phyloP scores from a whole-genome alignment of 1,284 basidiomycete genomes.

The Cronartium quercuum region DNA sequence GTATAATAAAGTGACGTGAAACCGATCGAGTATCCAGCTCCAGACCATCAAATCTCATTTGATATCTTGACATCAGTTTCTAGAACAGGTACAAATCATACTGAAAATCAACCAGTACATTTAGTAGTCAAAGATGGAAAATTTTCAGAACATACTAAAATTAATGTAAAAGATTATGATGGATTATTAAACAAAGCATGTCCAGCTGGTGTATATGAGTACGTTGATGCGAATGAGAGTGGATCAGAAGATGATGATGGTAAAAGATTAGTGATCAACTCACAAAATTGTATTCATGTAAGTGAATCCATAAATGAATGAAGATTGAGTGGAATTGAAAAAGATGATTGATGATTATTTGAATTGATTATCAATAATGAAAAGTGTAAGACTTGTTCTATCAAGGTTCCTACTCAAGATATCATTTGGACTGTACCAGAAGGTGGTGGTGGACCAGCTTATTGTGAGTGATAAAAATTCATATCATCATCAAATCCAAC shows the following conservation, averaged over 20 bases:
- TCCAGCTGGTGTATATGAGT: constrained; percentile 96
- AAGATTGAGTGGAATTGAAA: background rate
- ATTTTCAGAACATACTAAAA: constrained; percentile 63
- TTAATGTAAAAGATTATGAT: constrained; percentile 73
- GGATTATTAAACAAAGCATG: constrained; percentile 82
- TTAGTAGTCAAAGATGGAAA: constrained; percentile 57
- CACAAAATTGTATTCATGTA: constrained; percentile 56
- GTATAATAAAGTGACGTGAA: constrained; percentile 56
- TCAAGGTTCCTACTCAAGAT: constrained; percentile 31
- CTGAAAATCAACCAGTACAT: constrained; percentile 91
- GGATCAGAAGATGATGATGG: constrained; percentile 58
- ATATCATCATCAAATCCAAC: background rate
- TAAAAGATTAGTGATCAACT: constrained; percentile 92
- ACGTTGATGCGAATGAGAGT: constrained; percentile 64
- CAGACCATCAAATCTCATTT: constrained; percentile 84
- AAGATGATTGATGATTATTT: no score
- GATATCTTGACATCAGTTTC: constrained; percentile 86
- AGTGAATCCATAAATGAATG: no score
- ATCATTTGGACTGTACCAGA: constrained; percentile 37
- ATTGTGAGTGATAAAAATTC: background rate
- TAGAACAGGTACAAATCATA: constrained; percentile 91
- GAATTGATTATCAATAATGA: no score
- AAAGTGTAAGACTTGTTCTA: constrained; percentile 36
- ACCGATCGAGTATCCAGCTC: constrained; percentile 83
- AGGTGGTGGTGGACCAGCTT: constrained; percentile 33